Conservation (phyloP, 306 rosid species). For the Lathyrus sativus region DNA sequence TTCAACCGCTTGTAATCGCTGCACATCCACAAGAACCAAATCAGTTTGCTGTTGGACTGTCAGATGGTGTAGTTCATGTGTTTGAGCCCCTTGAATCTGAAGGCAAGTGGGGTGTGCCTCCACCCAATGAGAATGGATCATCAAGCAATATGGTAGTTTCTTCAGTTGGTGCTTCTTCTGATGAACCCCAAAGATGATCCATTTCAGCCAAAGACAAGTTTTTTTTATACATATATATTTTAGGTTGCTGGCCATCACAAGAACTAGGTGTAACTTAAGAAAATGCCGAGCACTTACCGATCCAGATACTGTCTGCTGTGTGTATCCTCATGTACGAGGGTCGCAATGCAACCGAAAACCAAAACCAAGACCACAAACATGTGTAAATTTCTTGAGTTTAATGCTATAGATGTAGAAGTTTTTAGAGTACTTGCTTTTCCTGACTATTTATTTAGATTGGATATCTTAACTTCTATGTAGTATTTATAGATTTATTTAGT, state of each 20-base stretch:
- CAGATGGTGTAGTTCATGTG: constrained; percentile 89
- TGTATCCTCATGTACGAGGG: no score
- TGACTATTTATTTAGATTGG: constrained; percentile 35
- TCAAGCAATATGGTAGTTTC: constrained; percentile 62
- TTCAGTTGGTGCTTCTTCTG: constrained; percentile 81
- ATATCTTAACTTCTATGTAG: constrained; percentile 33
- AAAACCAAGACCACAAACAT: constrained; percentile 24
- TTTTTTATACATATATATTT: constrained; percentile 54
- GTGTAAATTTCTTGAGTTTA: constrained; percentile 35
- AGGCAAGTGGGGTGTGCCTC: constrained; percentile 95
- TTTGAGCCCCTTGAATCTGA: constrained; percentile 95
- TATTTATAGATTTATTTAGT: constrained; percentile 21
- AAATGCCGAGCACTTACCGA: constrained; percentile 31
- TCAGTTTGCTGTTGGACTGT: constrained; percentile 87
- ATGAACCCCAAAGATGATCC: constrained; percentile 79
- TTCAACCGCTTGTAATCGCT: constrained; percentile 84
- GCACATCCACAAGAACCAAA: constrained; percentile 99
- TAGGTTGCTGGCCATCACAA: constrained; percentile 43
- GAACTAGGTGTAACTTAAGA: constrained; percentile 38
- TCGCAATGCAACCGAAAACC: not conserved
- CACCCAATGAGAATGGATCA: constrained; percentile 90
- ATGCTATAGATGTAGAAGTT: constrained; percentile 34
- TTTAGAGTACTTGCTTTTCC: constrained; percentile 23
- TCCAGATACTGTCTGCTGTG: not conserved
- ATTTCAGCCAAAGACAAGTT: constrained; percentile 62